These are phyloP conservation scores for Pilasporangium apinafurcum DNA, from an alignment of 352 stramenopile genomes.

Conservation along the genomic window DNA sequence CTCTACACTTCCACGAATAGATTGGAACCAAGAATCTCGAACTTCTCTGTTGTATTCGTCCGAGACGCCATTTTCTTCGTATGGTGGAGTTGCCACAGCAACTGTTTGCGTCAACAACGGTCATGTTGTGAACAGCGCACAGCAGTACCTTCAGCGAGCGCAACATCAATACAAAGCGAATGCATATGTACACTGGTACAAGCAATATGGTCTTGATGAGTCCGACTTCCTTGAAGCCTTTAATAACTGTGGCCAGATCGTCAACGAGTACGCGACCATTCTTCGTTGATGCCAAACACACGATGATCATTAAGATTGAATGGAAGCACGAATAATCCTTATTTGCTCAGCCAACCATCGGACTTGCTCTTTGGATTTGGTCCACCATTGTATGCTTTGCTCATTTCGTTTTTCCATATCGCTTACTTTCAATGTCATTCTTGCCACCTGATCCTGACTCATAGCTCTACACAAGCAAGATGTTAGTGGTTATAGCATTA, in stretches of 20 bases:
- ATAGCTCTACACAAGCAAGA: not conserved
- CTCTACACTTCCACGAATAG: constrained; percentile 4
- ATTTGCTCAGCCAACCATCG: constrained; percentile 2
- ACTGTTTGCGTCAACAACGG: constrained; percentile 25
- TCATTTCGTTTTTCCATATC: constrained; percentile 7
- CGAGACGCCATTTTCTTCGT: constrained; percentile 9
- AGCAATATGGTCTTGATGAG: constrained; percentile 33
- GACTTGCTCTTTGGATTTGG: constrained; percentile 6
- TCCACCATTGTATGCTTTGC: constrained; percentile 1
- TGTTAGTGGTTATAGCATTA: not conserved
- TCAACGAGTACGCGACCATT: constrained; percentile 16
- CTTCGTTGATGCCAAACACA: constrained; percentile 2
- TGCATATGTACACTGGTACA: constrained; percentile 41
- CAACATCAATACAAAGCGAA: constrained; percentile 21
- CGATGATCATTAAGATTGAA: not conserved
- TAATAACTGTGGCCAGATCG: constrained; percentile 14
- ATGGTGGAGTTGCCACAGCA: constrained; percentile 8
- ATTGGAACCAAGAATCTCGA: constrained; percentile 4
- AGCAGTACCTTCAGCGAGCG: constrained; percentile 24
- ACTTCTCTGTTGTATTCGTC: constrained; percentile 2
- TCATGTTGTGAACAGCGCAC: constrained; percentile 14
- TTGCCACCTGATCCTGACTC: not conserved
- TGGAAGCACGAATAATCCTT: not conserved
- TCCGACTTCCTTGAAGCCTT: constrained; percentile 24
- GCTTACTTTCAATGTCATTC: constrained; percentile 3